Evolutionary conservation across 768 basidiomycete genomes (phyloP).

Genomic region (Tulasnella sp.): DNA sequence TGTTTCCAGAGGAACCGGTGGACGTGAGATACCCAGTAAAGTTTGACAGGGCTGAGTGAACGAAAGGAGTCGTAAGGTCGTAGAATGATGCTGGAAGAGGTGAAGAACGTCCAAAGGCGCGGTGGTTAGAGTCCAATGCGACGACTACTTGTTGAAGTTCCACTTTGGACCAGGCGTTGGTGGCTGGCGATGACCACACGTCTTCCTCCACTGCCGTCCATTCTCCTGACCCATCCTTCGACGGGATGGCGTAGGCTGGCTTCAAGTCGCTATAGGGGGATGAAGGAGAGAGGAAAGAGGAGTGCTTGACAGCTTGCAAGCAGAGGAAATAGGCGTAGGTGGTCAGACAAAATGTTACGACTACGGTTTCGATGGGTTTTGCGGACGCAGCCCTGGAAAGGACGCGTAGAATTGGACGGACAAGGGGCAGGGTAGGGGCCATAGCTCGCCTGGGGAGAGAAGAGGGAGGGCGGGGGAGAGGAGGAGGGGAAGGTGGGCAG

Average conservation of each 20-base stretch:
- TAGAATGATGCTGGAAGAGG: slow-evolving; percentile 8
- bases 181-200: slow-evolving; percentile 30
- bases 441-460: slow-evolving; percentile 6
- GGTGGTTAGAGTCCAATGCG: slow-evolving; percentile 43
- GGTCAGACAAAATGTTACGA: slow-evolving; percentile 80
- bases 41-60: slow-evolving; percentile 46
- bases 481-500: slow-evolving; percentile 18
- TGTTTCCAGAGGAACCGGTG: slow-evolving; percentile 30
- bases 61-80: slow-evolving; percentile 28
- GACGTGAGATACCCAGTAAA: slow-evolving; percentile 40
- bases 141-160: slow-evolving; percentile 76
- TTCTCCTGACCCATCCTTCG: neutral
- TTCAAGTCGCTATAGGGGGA: slow-evolving; percentile 28
- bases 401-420: slow-evolving; percentile 29
- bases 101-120: slow-evolving; percentile 10
- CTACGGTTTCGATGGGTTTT: slow-evolving; percentile 68
- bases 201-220: slow-evolving; percentile 22
- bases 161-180: slow-evolving; percentile 41
- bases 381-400: slow-evolving; percentile 35
- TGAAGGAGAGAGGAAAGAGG: slow-evolving; percentile 61
- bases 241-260: slow-evolving; percentile 18
- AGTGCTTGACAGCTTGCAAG: slow-evolving; percentile 84
- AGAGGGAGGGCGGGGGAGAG: neutral
- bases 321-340: slow-evolving; percentile 96
- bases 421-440: slow-evolving; percentile 23